Base-by-base conservation (phyloP, 2,329 filamentous ascomycete genomes). In the Ophiostoma montium region DNA sequence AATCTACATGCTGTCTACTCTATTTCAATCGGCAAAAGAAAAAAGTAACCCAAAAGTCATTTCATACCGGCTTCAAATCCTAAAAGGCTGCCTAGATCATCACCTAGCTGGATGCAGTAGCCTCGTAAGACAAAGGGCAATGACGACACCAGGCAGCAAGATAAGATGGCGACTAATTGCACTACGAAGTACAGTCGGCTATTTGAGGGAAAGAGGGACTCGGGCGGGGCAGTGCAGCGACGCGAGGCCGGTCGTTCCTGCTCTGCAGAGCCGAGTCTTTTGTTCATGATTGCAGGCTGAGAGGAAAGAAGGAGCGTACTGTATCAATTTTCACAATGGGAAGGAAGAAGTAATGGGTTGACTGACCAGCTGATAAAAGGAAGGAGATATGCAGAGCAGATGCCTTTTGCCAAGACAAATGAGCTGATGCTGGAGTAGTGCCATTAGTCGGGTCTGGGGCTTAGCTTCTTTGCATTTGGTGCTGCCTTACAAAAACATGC, bases 71-170 rank as follows among this genome's bases (percentile, higher is more conserved):
- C 13, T 35, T 11, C 15, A 43, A 30, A 31, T 21, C 13, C 6
- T 43, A 43, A 43, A 43, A 32, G 13, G 39, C 27, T 43, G 38
- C 38, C 39, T 43, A 43, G 15, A 43, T 5, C 19, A n/a, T 19
- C 16, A 19, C n/a, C 23, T 12, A 15, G 41, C n/a, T 44, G 9
- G 15, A 8, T 5, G n/a, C n/a, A n/a, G n/a, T n/a, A 19, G 18
- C 18, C 11, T n/a, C n/a, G 35, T 12, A 38, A 38, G 11, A 10
- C 12, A 30, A 42, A 19, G 36, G 13, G 36, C 18, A 39, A 44
- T 44, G 42, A 44, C 42, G 42, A 44, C 42, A 44, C 42, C 30
- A 44, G 42, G 42, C 42, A 44, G 42, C 42, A 15, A 33, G 42
- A 44, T 44, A 44, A 16, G 21, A 42, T 23, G 12, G 23, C 15